A percentile compares a stretch with the other conserved stretches of the same genome.
These are phyloP conservation scores for Metarhizium guizhouense DNA, from an alignment of 2,329 filamentous ascomycete species.

Conservation along the genomic window DNA sequence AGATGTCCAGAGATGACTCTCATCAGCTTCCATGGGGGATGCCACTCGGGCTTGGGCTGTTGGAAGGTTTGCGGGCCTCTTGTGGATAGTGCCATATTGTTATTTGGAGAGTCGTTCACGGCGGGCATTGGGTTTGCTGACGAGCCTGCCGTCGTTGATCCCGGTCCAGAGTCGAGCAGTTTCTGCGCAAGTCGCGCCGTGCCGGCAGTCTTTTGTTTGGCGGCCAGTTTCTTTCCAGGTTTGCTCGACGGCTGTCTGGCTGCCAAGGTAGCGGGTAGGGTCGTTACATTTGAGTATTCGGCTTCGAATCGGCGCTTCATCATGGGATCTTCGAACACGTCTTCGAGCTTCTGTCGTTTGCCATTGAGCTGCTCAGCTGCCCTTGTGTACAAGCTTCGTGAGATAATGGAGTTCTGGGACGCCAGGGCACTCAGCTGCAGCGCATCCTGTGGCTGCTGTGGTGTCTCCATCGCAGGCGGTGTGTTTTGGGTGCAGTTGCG, in stretches of 20 bases:
- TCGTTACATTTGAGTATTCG: slow-evolving; percentile 72
- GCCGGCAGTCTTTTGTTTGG: slow-evolving; percentile 29
- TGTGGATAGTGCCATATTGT: slow-evolving; percentile 23
- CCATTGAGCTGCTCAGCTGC: slow-evolving; percentile 14
- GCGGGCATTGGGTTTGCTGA: background rate
- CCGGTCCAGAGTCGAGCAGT: slow-evolving; percentile 26
- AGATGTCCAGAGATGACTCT: slow-evolving; percentile 93
- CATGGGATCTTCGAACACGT: slow-evolving; percentile 23
- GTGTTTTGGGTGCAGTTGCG: background rate
- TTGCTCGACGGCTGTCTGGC: slow-evolving; percentile 60
- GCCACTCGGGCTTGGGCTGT: slow-evolving; percentile 78
- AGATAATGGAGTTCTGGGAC: slow-evolving; percentile 23
- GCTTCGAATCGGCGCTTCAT: slow-evolving; percentile 45
- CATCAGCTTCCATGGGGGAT: slow-evolving; percentile 97
- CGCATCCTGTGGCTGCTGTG: slow-evolving; percentile 21
- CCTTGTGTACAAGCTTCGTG: slow-evolving; percentile 23
- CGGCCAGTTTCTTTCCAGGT: slow-evolving; percentile 15
- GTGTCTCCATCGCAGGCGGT: slow-evolving; percentile 22
- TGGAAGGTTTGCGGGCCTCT: slow-evolving; percentile 20
- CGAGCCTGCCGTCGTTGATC: background rate
- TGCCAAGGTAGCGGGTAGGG: slow-evolving; percentile 68
- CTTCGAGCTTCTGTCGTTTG: slow-evolving; percentile 31
- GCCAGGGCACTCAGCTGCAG: slow-evolving; percentile 25
- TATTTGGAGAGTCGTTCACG: slow-evolving; percentile 4
- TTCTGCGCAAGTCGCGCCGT: slow-evolving; percentile 35